phyloP scores from a whole-genome alignment of 352 stramenopile species.

The Globisporangium carolinianum region DNA sequence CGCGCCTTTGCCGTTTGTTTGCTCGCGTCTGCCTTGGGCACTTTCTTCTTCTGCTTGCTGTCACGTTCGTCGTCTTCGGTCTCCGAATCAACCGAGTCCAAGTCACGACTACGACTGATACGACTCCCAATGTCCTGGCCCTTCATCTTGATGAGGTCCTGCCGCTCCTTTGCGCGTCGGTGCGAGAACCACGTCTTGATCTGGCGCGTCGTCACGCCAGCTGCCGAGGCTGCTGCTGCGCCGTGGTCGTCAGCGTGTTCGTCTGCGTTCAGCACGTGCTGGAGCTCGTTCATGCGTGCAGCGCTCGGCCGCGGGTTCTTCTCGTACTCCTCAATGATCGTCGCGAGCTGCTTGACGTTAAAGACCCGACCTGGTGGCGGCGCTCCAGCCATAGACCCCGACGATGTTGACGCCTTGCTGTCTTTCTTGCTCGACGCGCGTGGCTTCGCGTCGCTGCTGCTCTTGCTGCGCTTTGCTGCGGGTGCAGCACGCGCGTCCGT shows the following conservation, averaged over 20 bases:
- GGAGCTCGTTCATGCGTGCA: conserved; percentile 58
- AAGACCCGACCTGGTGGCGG: conserved; percentile 62
- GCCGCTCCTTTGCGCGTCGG: conserved; percentile 68
- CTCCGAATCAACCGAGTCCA: conserved; percentile 19
- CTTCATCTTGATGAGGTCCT: conserved; percentile 79
- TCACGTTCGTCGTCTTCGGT: conserved; percentile 26
- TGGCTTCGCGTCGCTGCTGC: too few species aligned
- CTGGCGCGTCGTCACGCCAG: conserved; percentile 66
- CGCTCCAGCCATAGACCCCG: conserved; percentile 19
- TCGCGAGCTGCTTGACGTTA: conserved; percentile 80
- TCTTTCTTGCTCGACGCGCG: conserved; percentile 6
- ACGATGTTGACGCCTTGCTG: conserved; percentile 17
- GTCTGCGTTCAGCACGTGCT: conserved; percentile 63
- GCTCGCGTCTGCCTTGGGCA: not conserved
- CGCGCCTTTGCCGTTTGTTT: conserved; percentile 1
- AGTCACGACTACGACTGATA: too few species aligned
- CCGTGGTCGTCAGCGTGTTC: conserved; percentile 60
- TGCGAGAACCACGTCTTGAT: conserved; percentile 85
- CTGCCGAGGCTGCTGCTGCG: conserved; percentile 12
- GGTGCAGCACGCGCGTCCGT: too few species aligned
- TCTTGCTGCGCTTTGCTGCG: too few species aligned
- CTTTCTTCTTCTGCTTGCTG: conserved; percentile 15
- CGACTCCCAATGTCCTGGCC: conserved; percentile 22
- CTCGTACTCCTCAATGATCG: conserved; percentile 82
- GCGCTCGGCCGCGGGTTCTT: conserved; percentile 66